Evolutionary conservation across 768 basidiomycete species (phyloP).

Genomic region (Termitomyces heimii): DNA sequence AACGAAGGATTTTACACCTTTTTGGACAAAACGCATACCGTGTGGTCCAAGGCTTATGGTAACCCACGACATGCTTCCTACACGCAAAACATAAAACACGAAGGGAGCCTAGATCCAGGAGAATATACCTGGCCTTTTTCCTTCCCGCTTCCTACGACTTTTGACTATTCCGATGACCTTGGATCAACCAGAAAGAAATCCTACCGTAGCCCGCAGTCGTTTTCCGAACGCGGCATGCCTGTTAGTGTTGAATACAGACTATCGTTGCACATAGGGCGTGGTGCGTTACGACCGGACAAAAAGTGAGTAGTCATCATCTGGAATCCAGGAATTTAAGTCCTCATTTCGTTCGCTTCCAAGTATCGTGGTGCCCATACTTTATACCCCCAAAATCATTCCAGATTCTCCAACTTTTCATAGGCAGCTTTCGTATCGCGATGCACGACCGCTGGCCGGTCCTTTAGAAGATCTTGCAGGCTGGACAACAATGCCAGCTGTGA

Average conservation of each 20-base stretch:
- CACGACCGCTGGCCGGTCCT: conserved; percentile 23
- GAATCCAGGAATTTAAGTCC: neutral
- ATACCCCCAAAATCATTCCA: conserved; percentile 27
- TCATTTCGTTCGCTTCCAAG: conserved; percentile 2
- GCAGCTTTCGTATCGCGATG: conserved; percentile 27
- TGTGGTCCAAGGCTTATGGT: conserved; percentile 27
- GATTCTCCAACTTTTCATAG: conserved; percentile 24
- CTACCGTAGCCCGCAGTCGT: conserved; percentile 24
- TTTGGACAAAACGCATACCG: conserved; percentile 19
- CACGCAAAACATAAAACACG: conserved; percentile 7
- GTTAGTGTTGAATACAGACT: conserved; percentile 32
- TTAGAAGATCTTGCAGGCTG: conserved; percentile 30
- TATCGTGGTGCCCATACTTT: conserved; percentile 20
- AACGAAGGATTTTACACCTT: conserved; percentile 23
- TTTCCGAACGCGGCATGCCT: conserved; percentile 25
- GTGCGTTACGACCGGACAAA: conserved; percentile 30
- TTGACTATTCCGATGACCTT: conserved; percentile 12
- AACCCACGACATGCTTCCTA: conserved; percentile 20
- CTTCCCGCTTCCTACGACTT: conserved; percentile 29
- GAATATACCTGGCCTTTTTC: conserved; percentile 33
- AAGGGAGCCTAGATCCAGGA: conserved; percentile 18
- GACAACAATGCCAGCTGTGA: conserved; percentile 18
- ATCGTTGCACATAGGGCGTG: conserved; percentile 29
- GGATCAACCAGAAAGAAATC: conserved; percentile 2
- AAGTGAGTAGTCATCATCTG: conserved; percentile 21